Conservation (phyloP, 1,139 yeast species). For the Debaryomyces fabryi region DNA sequence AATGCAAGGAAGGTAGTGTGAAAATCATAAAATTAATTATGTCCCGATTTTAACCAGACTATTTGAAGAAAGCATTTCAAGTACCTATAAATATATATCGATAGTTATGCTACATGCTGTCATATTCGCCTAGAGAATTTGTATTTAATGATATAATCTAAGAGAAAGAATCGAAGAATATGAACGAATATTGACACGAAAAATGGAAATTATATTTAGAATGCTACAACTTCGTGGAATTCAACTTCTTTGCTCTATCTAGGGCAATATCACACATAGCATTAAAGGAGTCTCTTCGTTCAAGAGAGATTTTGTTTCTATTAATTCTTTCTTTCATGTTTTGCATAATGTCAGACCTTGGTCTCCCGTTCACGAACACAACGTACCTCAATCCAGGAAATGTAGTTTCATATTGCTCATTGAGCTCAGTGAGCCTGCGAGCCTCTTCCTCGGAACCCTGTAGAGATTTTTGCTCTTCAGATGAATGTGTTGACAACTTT, state of each 20-base stretch:
- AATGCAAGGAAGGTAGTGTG: constrained; percentile 1
- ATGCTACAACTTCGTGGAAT: constrained; percentile 21
- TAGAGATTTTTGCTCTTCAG: constrained; percentile 70
- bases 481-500: constrained; percentile 64
- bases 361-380: constrained; percentile 87
- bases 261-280: constrained; percentile 90
- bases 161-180: not conserved
- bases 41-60: not conserved
- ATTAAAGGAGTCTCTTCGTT: constrained; percentile 67
- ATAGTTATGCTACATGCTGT: not conserved
- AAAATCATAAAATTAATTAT: not conserved
- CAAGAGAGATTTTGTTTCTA: constrained; percentile 53
- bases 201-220: constrained; percentile 15
- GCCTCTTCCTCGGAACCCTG: constrained; percentile 52
- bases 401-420: constrained; percentile 61
- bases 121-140: not conserved
- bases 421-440: constrained; percentile 50
- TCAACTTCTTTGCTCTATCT: constrained; percentile 65
- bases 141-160: not conserved
- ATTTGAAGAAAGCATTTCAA: not conserved
- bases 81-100: not conserved
- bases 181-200: not conserved
- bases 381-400: constrained; percentile 88
- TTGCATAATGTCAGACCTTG: constrained; percentile 63
- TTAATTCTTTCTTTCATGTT: constrained; percentile 66